Base-by-base conservation (phyloP, 176 grass and related monocot genomes). In the Luzula sylvatica region DNA sequence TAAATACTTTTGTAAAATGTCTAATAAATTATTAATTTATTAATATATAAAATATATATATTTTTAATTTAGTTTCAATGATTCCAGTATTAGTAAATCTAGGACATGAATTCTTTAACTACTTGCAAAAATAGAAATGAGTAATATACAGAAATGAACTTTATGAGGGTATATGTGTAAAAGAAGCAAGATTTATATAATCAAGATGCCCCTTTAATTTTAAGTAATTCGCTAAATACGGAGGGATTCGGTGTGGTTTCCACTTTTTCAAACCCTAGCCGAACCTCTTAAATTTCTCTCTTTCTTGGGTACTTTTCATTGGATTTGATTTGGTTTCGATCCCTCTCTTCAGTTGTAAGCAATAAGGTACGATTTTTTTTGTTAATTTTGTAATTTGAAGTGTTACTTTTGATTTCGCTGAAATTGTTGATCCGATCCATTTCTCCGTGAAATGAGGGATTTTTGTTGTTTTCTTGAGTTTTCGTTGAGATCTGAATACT, bases 211-310 rank as follows among this genome's bases (percentile, higher is more conserved):
- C 14, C 43, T 46, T 14, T 46, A 15, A 15, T 4, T 46, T 46
- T 46, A 0, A 13, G 12, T 46, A 15, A 46, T 46, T 46, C 43
- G 11, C 43, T n/a, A 12, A 46, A 15, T 17, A 15, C 35, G 5
- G 11, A 17, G 43, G 15, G 43, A 46, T 46, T 46, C 43, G 43
- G 43, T 12, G 43, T 46, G 43, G 14, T 46, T 46, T 17, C 43
- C 9, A 46, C 43, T n/a, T 17, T 46, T 17, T 46, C 43, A 46
- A 46, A 46, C 43, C 43, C 43, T 46, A 46, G 43, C 43, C 43
- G 43, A 46, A 17, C 43, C 15, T 17, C 15, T 17, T 46, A 5
- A 14, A 46, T 15, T n/a, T 46, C 43, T 17, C 15, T 46, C 9
- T 46, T 46, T 46, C 43, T n/a, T 4, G 9, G 1, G 5, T 2